phyloP scores from a whole-genome alignment of 495 filamentous ascomycete genomes.

The Podospora pseudoanserina region DNA sequence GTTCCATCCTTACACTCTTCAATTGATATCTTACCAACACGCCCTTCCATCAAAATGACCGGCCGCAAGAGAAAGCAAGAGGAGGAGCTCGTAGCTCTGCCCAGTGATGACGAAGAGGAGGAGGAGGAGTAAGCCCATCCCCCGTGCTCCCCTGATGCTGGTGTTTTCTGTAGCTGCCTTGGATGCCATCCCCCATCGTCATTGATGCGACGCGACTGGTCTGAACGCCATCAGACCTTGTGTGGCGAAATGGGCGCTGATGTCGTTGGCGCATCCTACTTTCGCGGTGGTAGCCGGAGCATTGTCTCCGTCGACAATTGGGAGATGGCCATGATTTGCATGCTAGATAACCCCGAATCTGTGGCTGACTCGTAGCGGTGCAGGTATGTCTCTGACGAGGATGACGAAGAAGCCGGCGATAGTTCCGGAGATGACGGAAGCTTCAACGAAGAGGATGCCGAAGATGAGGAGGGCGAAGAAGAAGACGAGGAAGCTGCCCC shows the following conservation, averaged over 20 bases:
- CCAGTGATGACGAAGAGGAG: constrained; percentile 45
- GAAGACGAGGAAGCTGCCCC: constrained; percentile 24
- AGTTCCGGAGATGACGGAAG: constrained; percentile 37
- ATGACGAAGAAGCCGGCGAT: constrained; percentile 31
- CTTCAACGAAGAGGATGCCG: constrained; percentile 35
- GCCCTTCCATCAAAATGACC: constrained; percentile 35
- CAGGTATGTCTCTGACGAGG: constrained; percentile 42
- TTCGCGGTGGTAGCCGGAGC: background rate
- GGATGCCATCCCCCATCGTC: constrained; percentile 11
- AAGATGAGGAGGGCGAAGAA: constrained; percentile 36
- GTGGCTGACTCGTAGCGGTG: background rate
- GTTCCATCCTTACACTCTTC: constrained; percentile 8
- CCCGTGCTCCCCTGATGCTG: background rate
- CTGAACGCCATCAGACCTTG: constrained; percentile 4
- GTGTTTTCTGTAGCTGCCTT: constrained; percentile 17
- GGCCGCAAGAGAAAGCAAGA: constrained; percentile 49
- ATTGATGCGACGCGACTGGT: constrained; percentile 25
- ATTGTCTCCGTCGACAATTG: background rate
- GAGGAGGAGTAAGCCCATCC: constrained; percentile 49
- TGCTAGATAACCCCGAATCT: background rate
- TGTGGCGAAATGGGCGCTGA: constrained; percentile 20
- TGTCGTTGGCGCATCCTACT: background rate
- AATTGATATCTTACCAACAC: constrained; percentile 18
- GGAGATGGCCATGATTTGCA: background rate
- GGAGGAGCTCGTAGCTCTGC: constrained; percentile 52